Base-by-base conservation (phyloP, 2,329 filamentous ascomycete species). In the Emericellopsis atlantica region DNA sequence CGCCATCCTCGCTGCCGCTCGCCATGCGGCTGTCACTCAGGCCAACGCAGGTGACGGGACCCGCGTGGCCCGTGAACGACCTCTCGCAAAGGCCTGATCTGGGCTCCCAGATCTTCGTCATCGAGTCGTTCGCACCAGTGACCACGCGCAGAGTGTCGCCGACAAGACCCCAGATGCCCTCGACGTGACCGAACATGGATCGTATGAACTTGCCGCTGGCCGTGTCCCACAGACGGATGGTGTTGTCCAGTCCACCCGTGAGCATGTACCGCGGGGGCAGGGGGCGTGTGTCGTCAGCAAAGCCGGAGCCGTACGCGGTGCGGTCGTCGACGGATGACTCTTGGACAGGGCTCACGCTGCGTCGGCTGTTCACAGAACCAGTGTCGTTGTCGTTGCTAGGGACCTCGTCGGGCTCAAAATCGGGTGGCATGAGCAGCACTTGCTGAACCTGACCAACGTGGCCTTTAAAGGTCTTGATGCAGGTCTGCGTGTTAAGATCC, bases 371-470 rank as follows among this genome's bases (percentile, higher is more conserved):
- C 14, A 70, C 58, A 11, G 72, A 76, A 2, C 57, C 53, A 3
- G 61, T 65, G 43, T 87, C 84, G 31, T 71, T 64, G 42, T 69
- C 66, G 37, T 54, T 62, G 37, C 65, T 61, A 6, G 54, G 58
- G 5, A 64, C 49, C 45, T 88, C 85, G 51, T 95, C 88, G 3
- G 90, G 81, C 56, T 95, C 88, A 52, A 94, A 95, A 54, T 95
- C 89, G 7, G 77, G 72, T 0, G 90, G 88, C 50, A 96, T 74
- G 2, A 85, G 74, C 6, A 94, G 66, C 10, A 95, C 80, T 60
- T 95, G 89, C 58, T 98, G 92, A 5, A 96, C 89, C 54, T 95
- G 89, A 14, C 89, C 92, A 14, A 95, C 88, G 54, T 98, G 92
- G 6, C 89, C 90, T 49, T 87, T 76, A 53, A 89, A 96, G 4